Evolutionary conservation across 2,329 filamentous ascomycete species (phyloP).

Genomic region (Verticillium dahliae): DNA sequence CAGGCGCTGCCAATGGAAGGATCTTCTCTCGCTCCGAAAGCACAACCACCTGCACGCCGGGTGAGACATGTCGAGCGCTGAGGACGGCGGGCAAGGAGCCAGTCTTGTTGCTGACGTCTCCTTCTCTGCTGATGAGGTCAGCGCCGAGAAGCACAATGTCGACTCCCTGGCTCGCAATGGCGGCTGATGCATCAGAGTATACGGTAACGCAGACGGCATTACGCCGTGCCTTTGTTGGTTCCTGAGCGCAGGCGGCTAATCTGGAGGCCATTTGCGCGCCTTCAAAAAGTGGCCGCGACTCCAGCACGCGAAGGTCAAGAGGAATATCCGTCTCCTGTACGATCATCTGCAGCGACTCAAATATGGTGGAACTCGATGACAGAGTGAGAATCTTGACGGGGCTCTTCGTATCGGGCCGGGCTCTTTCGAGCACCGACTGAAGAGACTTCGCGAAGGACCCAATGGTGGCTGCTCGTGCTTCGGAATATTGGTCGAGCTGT

Average conservation of each 20-base stretch:
- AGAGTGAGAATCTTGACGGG: slow-evolving; percentile 49
- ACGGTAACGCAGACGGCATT: slow-evolving; percentile 27
- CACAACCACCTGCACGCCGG: slow-evolving; percentile 41
- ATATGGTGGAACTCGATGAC: slow-evolving; percentile 58
- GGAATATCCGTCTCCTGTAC: slow-evolving; percentile 24
- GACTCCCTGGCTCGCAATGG: slow-evolving; percentile 41
- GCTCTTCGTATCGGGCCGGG: slow-evolving; percentile 1
- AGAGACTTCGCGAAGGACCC: slow-evolving; percentile 19
- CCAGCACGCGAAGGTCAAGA: slow-evolving; percentile 54
- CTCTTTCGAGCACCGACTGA: not conserved
- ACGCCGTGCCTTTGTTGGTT: slow-evolving; percentile 10
- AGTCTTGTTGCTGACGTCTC: slow-evolving; percentile 61
- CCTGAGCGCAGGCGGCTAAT: slow-evolving; percentile 22
- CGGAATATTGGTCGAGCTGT: slow-evolving; percentile 8
- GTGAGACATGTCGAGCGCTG: slow-evolving; percentile 41
- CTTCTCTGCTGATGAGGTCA: slow-evolving; percentile 51
- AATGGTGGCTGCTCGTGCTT: slow-evolving; percentile 16
- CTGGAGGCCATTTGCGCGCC: slow-evolving; percentile 50
- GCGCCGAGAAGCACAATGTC: slow-evolving; percentile 58
- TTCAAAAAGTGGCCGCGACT: slow-evolving; percentile 62
- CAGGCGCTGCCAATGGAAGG: slow-evolving; percentile 32
- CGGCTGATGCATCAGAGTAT: slow-evolving; percentile 54
- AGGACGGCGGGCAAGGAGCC: slow-evolving; percentile 55
- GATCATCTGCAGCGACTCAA: slow-evolving; percentile 36
- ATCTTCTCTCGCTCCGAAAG: slow-evolving; percentile 58